Conservation (phyloP, 2,329 filamentous ascomycete genomes). For the Knoxdaviesia proteae region DNA sequence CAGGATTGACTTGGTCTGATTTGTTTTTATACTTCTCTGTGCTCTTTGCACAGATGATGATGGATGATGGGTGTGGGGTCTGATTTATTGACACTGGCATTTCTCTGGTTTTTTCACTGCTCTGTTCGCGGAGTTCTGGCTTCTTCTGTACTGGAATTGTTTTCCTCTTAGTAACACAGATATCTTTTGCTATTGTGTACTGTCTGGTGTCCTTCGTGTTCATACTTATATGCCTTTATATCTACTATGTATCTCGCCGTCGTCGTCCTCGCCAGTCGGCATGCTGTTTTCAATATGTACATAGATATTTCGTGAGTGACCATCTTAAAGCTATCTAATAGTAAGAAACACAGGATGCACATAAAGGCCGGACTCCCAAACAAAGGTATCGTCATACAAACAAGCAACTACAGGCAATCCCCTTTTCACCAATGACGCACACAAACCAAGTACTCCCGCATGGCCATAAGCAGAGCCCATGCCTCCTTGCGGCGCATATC, state of each 20-base stretch:
- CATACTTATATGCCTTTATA: neutral
- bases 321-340: too few species aligned
- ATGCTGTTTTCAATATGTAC: neutral
- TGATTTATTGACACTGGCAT: neutral
- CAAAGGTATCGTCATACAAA: neutral
- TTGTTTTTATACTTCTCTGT: neutral
- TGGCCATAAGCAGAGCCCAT: conserved; percentile 42
- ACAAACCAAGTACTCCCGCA: conserved; percentile 46
- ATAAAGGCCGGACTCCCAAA: too few species aligned
- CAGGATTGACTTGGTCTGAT: too few species aligned
- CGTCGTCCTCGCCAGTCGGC: neutral
- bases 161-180: neutral
- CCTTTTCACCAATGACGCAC: conserved; percentile 44
- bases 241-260: neutral
- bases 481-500: conserved; percentile 71
- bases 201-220: neutral
- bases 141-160: neutral
- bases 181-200: neutral
- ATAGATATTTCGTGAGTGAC: too few species aligned
- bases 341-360: too few species aligned
- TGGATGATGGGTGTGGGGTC: too few species aligned
- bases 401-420: neutral
- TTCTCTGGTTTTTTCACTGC: neutral
- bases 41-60: neutral
- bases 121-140: neutral